Conservation (phyloP, 129 eudicot species). For the Arctium minus region DNA sequence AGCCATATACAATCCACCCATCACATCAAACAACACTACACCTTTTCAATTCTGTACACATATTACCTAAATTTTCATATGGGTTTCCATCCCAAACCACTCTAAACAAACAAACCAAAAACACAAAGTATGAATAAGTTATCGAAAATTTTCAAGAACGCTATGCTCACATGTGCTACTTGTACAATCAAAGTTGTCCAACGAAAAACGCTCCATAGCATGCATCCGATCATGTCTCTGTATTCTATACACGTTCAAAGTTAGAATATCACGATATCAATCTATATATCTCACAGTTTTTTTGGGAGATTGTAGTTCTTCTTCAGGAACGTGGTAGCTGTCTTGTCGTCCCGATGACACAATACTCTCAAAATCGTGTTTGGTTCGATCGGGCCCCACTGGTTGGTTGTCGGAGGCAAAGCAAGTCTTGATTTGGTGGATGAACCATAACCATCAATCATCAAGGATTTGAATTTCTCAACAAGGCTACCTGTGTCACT, state of each 20-base stretch:
- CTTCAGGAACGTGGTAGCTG: slow-evolving; percentile 65
- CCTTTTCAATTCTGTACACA: slow-evolving; percentile 9
- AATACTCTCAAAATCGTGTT: slow-evolving; percentile 69
- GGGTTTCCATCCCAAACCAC: slow-evolving; percentile 12
- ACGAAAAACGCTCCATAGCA: background rate
- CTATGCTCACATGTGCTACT: background rate
- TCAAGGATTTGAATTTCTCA: slow-evolving; percentile 40
- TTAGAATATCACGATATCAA: background rate
- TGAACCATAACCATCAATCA: slow-evolving; percentile 31
- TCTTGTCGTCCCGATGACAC: slow-evolving; percentile 69
- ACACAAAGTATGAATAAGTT: background rate
- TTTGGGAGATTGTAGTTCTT: slow-evolving; percentile 67
- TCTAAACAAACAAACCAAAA: slow-evolving; percentile 15
- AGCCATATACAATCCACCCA: background rate
- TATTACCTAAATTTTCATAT: background rate
- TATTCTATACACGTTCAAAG: slow-evolving; percentile 23
- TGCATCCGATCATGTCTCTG: background rate
- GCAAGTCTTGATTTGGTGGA: slow-evolving; percentile 58
- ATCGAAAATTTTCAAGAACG: background rate
- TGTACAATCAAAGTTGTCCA: too few relatives aligned
- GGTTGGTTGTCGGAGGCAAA: slow-evolving; percentile 61
- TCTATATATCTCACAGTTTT: slow-evolving; percentile 30
- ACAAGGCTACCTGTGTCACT: slow-evolving; percentile 48
- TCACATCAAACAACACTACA: background rate
- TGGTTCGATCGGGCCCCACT: slow-evolving; percentile 69